Percentiles rank a stretch among this genome's conserved stretches.
phyloP scores from a whole-genome alignment of 2,329 filamentous ascomycete species.

The Aaosphaeria arxii region DNA sequence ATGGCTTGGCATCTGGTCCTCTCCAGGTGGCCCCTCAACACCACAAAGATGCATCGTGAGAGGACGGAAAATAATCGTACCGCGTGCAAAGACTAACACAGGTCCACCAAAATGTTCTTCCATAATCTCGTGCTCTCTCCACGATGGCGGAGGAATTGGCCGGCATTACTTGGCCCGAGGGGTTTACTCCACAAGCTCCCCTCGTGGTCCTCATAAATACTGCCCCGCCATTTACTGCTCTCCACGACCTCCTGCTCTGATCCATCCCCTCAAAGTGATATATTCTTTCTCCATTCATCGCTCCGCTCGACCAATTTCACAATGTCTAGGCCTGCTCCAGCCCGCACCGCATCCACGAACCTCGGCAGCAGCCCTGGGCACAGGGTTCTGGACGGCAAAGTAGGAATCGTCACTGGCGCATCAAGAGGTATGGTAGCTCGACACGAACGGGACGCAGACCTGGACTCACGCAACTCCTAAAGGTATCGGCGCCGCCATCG shows the following conservation, averaged over 20 bases:
- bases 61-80: no score
- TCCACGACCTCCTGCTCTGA: neutral
- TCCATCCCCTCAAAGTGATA: neutral
- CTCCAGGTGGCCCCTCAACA: no score
- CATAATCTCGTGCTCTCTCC: no score
- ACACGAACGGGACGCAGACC: no score
- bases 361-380: slow-evolving; percentile 24
- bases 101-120: no score
- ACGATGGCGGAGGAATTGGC: slow-evolving; percentile 6
- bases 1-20: no score
- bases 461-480: neutral
- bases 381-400: slow-evolving; percentile 62
- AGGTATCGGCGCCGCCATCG: slow-evolving; percentile 72
- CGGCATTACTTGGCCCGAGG: slow-evolving; percentile 13
- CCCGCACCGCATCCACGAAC: slow-evolving; percentile 40
- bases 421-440: slow-evolving; percentile 60
- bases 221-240: slow-evolving; percentile 15
- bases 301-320: slow-evolving; percentile 3
- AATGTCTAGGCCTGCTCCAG: slow-evolving; percentile 38
- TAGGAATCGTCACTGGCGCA: slow-evolving; percentile 76
- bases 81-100: no score
- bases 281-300: neutral
- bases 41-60: no score
- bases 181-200: slow-evolving; percentile 12
- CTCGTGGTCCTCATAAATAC: slow-evolving; percentile 10